These are phyloP conservation scores for Piromyces sp. DNA, from an alignment of 192 early-diverging fungal genomes.

Conservation along the genomic window DNA sequence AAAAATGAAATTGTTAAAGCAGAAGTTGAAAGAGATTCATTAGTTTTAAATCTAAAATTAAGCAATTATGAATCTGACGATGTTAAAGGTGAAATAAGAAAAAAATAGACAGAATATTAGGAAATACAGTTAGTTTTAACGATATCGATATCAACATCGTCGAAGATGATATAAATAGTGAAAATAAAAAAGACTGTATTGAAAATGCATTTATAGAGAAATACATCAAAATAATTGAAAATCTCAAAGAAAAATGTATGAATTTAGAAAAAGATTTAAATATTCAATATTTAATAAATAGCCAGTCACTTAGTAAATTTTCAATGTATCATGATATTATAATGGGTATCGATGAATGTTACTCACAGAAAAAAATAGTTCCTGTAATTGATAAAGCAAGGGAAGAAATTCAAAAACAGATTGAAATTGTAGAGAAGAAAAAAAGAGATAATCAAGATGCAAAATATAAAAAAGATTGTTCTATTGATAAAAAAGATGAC, in stretches of 20 bases:
- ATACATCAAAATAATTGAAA: not conserved
- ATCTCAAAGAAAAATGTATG: not conserved
- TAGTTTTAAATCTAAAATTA: not conserved
- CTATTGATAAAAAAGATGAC: not conserved
- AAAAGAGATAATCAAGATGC: not conserved
- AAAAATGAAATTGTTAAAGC: not conserved
- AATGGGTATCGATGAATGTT: not conserved
- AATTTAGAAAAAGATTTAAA: not conserved
- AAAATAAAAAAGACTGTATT: not conserved
- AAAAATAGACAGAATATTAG: not conserved
- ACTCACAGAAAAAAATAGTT: not conserved
- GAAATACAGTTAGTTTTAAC: not conserved
- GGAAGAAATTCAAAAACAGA: not conserved
- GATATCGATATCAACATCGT: not conserved
- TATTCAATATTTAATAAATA: not conserved
- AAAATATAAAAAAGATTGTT: not conserved
- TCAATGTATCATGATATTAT: not conserved
- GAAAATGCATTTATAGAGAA: not conserved
- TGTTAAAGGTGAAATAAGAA: not conserved
- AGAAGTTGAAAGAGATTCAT: not conserved
- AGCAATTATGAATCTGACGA: not conserved
- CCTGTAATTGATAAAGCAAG: not conserved
- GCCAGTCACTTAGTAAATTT: not conserved
- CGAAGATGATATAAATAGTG: not conserved
- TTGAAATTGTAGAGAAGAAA: not conserved